Base-by-base conservation (phyloP, 257 asterid genomes). In the Capsicum pubescens region DNA sequence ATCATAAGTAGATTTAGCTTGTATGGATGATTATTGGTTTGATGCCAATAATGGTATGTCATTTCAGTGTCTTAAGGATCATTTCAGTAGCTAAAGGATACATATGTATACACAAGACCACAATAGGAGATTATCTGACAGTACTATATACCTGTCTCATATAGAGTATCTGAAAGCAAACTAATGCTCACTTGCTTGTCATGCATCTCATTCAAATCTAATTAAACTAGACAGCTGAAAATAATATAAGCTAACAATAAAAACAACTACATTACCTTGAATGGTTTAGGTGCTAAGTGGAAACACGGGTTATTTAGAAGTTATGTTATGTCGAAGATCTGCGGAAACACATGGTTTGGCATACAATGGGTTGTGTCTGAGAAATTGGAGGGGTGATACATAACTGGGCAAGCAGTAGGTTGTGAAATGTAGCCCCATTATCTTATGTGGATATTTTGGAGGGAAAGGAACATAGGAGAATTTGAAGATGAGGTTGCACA, bases 401-500 rank as follows among this genome's bases (percentile, higher is more conserved):
- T 69, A 50, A 14, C 50, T 69, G 15, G 12, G 55, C 19, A 69
- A 16, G 55, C 32, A 16, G 26, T 39, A 68, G 32, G 77, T 16
- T 69, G 78, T 39, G 32, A 42, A 50, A 69, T 69, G 77, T 69
- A 39, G 77, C 46, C 26, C 14, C 78, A 69, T 19, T 16, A 69
- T 14, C 55, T 69, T 69, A 69, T 39, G 78, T 39, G 48, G 55
- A 14, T 69, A 69, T 21, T 39, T 69, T 69, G 77, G 77, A 69
- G 77, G 54, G 77, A 39, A 69, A 69, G 78, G 78, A 69, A 36
- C 26, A 14, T 68, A 15, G 39, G 76, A 15, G 76, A 36, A 68
- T 68, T 68, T n/a, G 54, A 36, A 68, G 52, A 68, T 15, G 76
- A 68, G 21, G 76, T 36, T 39, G 54, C 76, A 36, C 76, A 36